Percentiles rank a stretch among this genome's conserved stretches.
These are phyloP conservation scores for Phytophthora agathidicida DNA, from an alignment of 352 stramenopile genomes.

Conservation along the genomic window DNA sequence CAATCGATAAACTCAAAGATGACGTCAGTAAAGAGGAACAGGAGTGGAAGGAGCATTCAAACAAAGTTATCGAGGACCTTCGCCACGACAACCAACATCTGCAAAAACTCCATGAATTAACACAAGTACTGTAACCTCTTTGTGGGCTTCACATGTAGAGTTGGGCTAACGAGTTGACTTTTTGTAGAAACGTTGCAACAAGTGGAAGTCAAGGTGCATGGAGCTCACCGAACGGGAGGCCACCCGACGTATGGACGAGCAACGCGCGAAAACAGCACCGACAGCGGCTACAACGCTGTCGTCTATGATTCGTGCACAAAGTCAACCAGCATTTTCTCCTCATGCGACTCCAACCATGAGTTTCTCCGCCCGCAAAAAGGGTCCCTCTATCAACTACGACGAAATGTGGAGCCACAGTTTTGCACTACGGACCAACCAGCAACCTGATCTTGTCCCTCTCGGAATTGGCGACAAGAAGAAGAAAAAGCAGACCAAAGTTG, in stretches of 20 bases:
- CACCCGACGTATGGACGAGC: conserved; percentile 42
- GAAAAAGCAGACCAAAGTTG: conserved; percentile 22
- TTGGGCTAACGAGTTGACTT: not conserved
- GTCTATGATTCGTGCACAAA: conserved; percentile 41
- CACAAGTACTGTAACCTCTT: conserved; percentile 35
- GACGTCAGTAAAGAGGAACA: conserved; percentile 55
- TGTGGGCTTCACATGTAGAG: no score
- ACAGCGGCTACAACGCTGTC: conserved; percentile 22
- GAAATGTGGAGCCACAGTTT: conserved; percentile 76
- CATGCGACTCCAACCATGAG: conserved; percentile 11
- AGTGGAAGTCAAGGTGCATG: conserved; percentile 71
- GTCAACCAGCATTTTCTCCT: conserved; percentile 37
- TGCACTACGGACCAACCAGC: conserved; percentile 20
- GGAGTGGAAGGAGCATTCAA: conserved; percentile 57
- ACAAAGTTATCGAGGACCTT: conserved; percentile 61
- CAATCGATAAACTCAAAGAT: conserved; percentile 70
- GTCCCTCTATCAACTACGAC: conserved; percentile 43
- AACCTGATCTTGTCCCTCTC: conserved; percentile 8
- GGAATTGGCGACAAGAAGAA: conserved; percentile 15
- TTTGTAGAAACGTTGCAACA: conserved; percentile 64
- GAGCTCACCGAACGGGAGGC: conserved; percentile 54
- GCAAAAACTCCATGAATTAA: conserved; percentile 54
- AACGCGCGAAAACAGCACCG: conserved; percentile 47
- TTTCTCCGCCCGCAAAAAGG: conserved; percentile 24
- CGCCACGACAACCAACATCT: conserved; percentile 69